Conservation (phyloP, 441 rosid genomes). For the Populus hybrid region DNA sequence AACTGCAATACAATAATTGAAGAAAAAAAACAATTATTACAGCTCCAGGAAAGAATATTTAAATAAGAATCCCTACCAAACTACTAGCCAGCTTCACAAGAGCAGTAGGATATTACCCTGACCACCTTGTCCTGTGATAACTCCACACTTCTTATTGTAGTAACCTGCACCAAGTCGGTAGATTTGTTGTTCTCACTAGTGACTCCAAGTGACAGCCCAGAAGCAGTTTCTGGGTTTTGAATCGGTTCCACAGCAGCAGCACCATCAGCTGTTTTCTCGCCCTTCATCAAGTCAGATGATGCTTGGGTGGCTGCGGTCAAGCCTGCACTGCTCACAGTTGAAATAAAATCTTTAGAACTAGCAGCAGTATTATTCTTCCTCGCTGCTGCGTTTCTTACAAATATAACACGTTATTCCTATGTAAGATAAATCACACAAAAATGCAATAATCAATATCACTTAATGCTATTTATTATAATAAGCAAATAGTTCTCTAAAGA, state of each 20-base stretch:
- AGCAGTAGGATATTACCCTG: conserved; percentile 34
- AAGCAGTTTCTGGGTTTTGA: conserved; percentile 24
- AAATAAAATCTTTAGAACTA: conserved; percentile 8
- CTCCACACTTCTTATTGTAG: conserved; percentile 32
- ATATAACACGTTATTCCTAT: not conserved
- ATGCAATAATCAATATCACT: not conserved
- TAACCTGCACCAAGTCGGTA: conserved; percentile 34
- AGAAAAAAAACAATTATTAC: not conserved
- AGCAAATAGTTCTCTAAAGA: not conserved
- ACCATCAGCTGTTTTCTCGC: conserved; percentile 29
- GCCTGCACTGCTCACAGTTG: conserved; percentile 35
- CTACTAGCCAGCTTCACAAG: conserved; percentile 8
- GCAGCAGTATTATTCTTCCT: not conserved
- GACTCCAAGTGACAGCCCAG: conserved; percentile 25
- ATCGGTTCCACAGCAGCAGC: conserved; percentile 22
- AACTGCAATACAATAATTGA: conserved; percentile 37
- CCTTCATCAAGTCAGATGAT: conserved; percentile 33
- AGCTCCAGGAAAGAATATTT: conserved; percentile 1
- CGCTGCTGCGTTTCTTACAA: not conserved
- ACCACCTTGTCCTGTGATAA: conserved; percentile 30
- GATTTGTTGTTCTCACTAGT: conserved; percentile 33
- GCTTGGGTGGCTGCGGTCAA: conserved; percentile 33
- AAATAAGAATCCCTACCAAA: conserved; percentile 7
- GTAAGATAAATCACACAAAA: not conserved
- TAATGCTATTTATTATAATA: not conserved